A percentile compares a stretch with the other conserved stretches of the same genome.
Evolutionary conservation across 1,139 yeast species (phyloP).

Genomic region (Protomyces inouyei): DNA sequence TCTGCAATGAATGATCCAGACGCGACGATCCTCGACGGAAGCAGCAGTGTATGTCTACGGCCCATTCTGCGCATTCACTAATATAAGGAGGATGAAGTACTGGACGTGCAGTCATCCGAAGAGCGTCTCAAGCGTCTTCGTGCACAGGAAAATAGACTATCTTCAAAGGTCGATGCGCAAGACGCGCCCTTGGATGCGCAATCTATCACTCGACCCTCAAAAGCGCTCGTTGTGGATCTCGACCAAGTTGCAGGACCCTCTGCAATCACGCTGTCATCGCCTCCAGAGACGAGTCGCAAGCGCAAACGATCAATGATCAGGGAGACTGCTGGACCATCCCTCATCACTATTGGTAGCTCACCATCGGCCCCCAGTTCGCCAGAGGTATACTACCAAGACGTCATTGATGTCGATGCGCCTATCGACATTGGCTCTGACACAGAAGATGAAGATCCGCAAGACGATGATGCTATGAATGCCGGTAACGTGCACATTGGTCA

Average conservation of each 20-base stretch:
- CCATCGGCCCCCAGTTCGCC: not conserved
- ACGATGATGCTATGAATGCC: not conserved
- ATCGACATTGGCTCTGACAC: constrained; percentile 10
- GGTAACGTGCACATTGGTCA: constrained; percentile 8
- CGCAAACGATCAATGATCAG: no score
- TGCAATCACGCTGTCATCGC: no score
- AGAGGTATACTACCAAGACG: not conserved
- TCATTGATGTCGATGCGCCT: not conserved
- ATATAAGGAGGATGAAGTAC: not conserved
- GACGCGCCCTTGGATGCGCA: no score
- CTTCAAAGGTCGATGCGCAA: no score
- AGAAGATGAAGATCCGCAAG: not conserved
- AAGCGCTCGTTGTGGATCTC: no score
- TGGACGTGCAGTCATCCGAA: not conserved
- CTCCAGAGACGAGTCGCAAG: no score
- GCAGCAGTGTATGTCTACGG: not conserved
- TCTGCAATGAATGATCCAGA: no score
- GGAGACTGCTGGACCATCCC: no score
- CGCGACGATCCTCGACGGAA: not conserved
- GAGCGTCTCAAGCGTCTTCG: not conserved
- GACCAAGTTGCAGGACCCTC: no score
- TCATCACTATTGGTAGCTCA: no score
- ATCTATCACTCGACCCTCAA: no score
- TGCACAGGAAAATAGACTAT: not conserved
- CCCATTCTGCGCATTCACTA: not conserved